A percentile compares a stretch with the other conserved stretches of the same genome.
Evolutionary conservation across 2,329 filamentous ascomycete species (phyloP).

Genomic region (Aspergillus ibericus): DNA sequence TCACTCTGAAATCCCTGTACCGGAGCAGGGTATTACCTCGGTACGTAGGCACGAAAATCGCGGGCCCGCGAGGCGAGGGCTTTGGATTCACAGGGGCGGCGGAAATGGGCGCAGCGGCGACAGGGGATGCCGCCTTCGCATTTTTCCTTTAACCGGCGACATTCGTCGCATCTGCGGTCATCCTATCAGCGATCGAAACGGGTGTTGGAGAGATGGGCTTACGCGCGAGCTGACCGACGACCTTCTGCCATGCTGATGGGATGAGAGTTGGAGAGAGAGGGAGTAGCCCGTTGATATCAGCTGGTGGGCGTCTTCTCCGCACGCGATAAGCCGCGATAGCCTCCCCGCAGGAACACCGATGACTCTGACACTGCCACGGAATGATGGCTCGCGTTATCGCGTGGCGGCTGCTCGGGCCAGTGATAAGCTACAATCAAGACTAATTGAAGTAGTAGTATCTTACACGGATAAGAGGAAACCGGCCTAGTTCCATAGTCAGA

Average conservation of each 20-base stretch:
- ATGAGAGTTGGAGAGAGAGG: neutral
- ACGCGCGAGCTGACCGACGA: neutral
- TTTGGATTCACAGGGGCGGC: slow-evolving; percentile 16
- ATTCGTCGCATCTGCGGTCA: slow-evolving; percentile 15
- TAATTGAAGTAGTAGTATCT: no score
- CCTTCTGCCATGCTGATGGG: neutral
- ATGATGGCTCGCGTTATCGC: neutral
- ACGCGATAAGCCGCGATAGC: neutral
- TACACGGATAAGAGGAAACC: no score
- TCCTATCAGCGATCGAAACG: no score
- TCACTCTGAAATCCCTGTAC: no score
- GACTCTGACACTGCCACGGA: no score
- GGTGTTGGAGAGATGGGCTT: no score
- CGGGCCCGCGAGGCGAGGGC: neutral
- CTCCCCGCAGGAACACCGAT: neutral
- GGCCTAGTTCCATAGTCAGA: no score
- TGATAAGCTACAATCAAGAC: no score
- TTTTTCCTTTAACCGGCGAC: slow-evolving; percentile 21
- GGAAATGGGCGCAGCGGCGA: slow-evolving; percentile 15
- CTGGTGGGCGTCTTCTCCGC: neutral
- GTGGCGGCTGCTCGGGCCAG: neutral
- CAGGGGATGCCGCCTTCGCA: slow-evolving; percentile 22
- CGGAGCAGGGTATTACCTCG: neutral
- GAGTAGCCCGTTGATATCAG: neutral
- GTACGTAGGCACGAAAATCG: neutral